Evolutionary conservation across 805 yeast species (phyloP).

Genomic region (Metschnikowia shivogae): DNA sequence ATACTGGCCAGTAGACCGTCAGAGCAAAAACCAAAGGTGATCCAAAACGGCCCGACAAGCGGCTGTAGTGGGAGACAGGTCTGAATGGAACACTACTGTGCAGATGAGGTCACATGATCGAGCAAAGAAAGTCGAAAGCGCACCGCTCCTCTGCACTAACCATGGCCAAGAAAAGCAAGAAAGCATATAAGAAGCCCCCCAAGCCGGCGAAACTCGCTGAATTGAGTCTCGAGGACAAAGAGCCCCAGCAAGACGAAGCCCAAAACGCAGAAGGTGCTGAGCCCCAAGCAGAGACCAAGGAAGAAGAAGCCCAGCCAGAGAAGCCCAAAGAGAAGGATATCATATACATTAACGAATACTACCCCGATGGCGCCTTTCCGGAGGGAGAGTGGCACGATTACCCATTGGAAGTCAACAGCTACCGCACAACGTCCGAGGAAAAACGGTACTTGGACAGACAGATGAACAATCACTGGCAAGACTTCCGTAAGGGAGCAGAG

Average conservation of each 20-base stretch:
- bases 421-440: constrained; percentile 84
- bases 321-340: constrained; percentile 47
- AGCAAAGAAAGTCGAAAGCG: constrained; percentile 1
- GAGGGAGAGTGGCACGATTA: constrained; percentile 87
- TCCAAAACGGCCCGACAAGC: too few species aligned
- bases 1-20: too few species aligned
- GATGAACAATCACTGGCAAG: constrained; percentile 66
- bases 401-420: constrained; percentile 56
- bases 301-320: constrained; percentile 24
- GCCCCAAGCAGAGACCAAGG: constrained; percentile 37
- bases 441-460: constrained; percentile 71
- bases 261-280: constrained; percentile 1
- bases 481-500: constrained; percentile 93
- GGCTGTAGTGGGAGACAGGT: too few species aligned
- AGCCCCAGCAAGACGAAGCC: background rate
- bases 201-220: constrained; percentile 9
- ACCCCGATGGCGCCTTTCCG: constrained; percentile 71
- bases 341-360: constrained; percentile 61
- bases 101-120: constrained; percentile 7
- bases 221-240: constrained; percentile 6
- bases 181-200: constrained; percentile 7
- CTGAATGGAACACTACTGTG: background rate
- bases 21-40: too few species aligned
- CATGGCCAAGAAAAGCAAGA: background rate
- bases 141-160: background rate